Evolutionary conservation across 2,329 filamentous ascomycete species (phyloP), one percentile per base, ranked within the genome.

Genomic region (Thermothelomyces thermophilus): DNA sequence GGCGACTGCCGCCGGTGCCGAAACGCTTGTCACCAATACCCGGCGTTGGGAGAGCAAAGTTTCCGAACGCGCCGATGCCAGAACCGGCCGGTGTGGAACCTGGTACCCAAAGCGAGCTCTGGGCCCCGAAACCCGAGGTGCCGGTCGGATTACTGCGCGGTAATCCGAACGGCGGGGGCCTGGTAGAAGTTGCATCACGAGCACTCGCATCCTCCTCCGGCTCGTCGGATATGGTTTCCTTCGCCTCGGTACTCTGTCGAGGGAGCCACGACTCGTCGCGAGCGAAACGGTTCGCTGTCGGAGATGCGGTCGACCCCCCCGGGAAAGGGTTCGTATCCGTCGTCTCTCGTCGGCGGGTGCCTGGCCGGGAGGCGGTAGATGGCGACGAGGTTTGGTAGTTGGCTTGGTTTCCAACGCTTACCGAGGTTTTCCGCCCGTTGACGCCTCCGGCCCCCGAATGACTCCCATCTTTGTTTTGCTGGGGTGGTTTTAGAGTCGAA

Each of bases 21-120:
- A 85, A 79, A 9, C 87, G 82, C 70, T 93, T 95, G 48, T 95
- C 88, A 3, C 51, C 57, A n/a, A 54, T 48, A 3, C 76, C 72
- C 26, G 80, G 73, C 6, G 77, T 69, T 16, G 76, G 68, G 46
- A 94, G 67, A n/a, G 86, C 84, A 66, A 97, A 97, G 61, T 83
- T 93, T 10, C 91, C 91, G 68, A 98, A 98, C 19, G 84, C 84
- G 30, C 91, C 90, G 74, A 90, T 86, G 2, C 83, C 80, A 20
- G 22, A 14, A 11, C 80, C 77, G 37, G 83, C 77, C 43, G 73
- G 74, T 48, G 80, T 79, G 19, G 79, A 75, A 26, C 77, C 69
- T 19, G 76, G 60, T 22, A 69, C 70, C 73, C 75, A 77, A 1
- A 73, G 67, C 10, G 73, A 72, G n/a, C 67, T 48, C 37, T 63